These are phyloP conservation scores for Sclerotinia nivalis DNA, from an alignment of 2,329 filamentous ascomycete species.

Conservation along the genomic window DNA sequence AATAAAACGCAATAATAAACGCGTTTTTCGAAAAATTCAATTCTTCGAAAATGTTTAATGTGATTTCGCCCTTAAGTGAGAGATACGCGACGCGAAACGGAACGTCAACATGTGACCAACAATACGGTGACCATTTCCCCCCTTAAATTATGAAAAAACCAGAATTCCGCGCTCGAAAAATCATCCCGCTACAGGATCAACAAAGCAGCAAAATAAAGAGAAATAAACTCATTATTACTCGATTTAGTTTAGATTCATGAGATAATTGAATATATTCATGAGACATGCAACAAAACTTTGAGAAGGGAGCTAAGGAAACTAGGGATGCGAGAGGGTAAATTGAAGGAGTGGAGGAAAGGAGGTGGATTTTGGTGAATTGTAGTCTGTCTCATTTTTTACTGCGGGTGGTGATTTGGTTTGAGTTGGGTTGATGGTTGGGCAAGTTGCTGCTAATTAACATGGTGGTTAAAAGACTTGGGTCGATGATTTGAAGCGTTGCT, in stretches of 20 bases:
- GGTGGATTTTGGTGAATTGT: not conserved
- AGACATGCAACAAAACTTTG: conserved; percentile 3
- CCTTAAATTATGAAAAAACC: not conserved
- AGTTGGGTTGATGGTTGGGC: too few relatives aligned
- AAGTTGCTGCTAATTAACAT: too few relatives aligned
- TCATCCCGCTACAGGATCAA: not conserved
- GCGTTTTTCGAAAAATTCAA: too few relatives aligned
- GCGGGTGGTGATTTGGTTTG: too few relatives aligned
- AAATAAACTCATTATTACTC: not conserved
- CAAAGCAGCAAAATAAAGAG: not conserved
- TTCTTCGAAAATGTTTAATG: too few relatives aligned
- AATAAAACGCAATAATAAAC: too few relatives aligned
- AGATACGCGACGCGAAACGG: conserved; percentile 20
- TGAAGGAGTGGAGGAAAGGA: not conserved
- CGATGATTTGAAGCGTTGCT: too few relatives aligned
- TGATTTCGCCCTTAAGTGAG: not conserved
- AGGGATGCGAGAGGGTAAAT: not conserved
- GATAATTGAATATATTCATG: not conserved
- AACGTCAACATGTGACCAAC: conserved; percentile 19
- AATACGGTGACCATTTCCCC: conserved; percentile 6
- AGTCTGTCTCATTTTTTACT: not conserved
- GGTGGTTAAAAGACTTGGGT: too few relatives aligned
- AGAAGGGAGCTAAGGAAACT: not conserved
- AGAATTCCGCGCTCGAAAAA: not conserved
- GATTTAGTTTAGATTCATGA: not conserved